Evolutionary conservation across 345 rosid genomes (phyloP), one percentile per base, ranked within the genome.

Genomic region (Geranium rotundifolium): DNA sequence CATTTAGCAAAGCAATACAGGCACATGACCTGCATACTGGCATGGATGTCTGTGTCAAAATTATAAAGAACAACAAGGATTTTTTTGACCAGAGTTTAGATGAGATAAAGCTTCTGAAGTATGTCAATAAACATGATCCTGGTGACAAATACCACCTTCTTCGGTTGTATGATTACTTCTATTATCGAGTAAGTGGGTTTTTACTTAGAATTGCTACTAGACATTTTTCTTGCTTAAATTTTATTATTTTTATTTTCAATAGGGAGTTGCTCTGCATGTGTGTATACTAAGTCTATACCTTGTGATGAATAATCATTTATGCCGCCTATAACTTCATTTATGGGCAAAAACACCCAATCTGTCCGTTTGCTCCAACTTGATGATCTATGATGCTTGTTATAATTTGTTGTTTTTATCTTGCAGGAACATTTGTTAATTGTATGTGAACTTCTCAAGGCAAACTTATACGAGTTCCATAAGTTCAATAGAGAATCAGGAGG

Each of bases 51-150:
- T 95, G 99, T 71, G 85, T 95, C 62, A 95, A 95, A 77, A 95
- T 95, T 57, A 88, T 95, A 70, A 95, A 95, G 79, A 95, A 90
- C 85, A 95, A 95, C 80, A 95, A 95, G 79, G 99, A 95, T 72
- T 95, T 95, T 70, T 95, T 95, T 69, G 97, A 95, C 77, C 99
- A 95, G 81, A 90, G 99, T 76, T 96, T 95, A 76, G 99, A 90
- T 59, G 97, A 95, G 80, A 95, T 95, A 69, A 95, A 95, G 78
- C 97, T 95, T 72, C 89, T 95, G 73, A 95, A 95, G 85, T 85
- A 85, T 77, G 88, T 88, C 69, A 95, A 95, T 81, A 95, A 90
- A 86, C 96, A 90, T 69, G 99, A 95, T 80, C 99, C 96, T 68
- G 95, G 71, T 29, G 97, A 95, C 86, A 90, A 84, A 80, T 84